These are phyloP conservation scores for Irineochytrium annulatum DNA, from an alignment of 192 early-diverging fungal genomes.

Conservation along the genomic window DNA sequence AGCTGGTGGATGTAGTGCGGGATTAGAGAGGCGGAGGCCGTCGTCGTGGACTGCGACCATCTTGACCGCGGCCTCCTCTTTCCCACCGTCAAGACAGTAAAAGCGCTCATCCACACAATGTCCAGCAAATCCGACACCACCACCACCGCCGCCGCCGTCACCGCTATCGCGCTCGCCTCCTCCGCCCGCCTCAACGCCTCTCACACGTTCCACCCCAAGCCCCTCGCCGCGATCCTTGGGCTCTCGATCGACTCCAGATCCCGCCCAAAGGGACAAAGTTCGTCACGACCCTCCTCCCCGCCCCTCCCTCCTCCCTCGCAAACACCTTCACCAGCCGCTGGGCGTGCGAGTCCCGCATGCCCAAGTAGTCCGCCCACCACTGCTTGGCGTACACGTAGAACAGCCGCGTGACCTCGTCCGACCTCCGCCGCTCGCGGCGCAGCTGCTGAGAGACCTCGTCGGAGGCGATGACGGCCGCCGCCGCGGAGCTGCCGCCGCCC, in stretches of 20 bases:
- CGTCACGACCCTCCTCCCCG: not conserved
- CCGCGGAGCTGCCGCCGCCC: not conserved
- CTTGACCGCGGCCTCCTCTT: constrained; percentile 11
- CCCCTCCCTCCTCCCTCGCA: constrained; percentile 20
- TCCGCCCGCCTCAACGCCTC: constrained; percentile 14
- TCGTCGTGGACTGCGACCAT: not conserved
- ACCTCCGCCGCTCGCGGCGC: constrained; percentile 13
- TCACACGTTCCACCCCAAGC: constrained; percentile 19
- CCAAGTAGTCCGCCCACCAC: constrained; percentile 34
- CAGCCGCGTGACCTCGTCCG: constrained; percentile 21
- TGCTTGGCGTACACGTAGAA: constrained; percentile 27
- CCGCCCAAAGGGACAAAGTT: not conserved
- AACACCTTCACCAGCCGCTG: constrained; percentile 31
- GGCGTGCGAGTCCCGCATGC: constrained; percentile 19
- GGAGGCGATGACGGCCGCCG: not conserved
- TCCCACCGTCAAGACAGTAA: no score
- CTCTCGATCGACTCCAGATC: constrained; percentile 24
- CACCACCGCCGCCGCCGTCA: no score
- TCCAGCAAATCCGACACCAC: no score
- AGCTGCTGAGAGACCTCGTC: constrained; percentile 8
- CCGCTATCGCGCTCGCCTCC: no score
- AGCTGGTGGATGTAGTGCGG: not conserved
- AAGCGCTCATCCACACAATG: no score
- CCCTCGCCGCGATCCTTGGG: constrained; percentile 22
- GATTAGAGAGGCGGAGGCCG: not conserved